Evolutionary conservation across 192 early-diverging fungal species (phyloP).

Genomic region (Backusella psychrophila): DNA sequence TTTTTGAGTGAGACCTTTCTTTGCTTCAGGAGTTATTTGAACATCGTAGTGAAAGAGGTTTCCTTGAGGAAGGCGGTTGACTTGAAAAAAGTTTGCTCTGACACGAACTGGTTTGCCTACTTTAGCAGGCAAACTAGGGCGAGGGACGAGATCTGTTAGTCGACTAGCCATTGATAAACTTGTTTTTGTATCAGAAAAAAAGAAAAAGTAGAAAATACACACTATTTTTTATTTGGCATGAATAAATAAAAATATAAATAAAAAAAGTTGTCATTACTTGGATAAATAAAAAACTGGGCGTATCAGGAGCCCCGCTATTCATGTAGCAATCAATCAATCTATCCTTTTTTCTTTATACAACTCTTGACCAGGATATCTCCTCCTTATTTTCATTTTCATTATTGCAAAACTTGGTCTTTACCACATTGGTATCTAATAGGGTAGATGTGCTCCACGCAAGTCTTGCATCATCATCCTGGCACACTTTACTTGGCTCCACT

Average conservation of each 20-base stretch:
- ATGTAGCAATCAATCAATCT: not conserved
- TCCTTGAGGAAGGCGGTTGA: constrained; percentile 60
- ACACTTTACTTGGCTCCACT: constrained; percentile 29
- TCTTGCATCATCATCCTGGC: not conserved
- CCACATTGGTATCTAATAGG: not conserved
- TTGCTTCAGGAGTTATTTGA: constrained; percentile 60
- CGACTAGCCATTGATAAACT: constrained; percentile 2
- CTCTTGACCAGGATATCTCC: constrained; percentile 44
- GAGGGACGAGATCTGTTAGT: constrained; percentile 45
- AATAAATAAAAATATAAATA: not conserved
- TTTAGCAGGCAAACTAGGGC: constrained; percentile 40
- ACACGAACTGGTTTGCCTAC: constrained; percentile 46
- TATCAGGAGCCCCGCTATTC: too few relatives aligned
- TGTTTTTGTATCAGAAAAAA: too few relatives aligned
- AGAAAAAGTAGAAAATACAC: too few relatives aligned
- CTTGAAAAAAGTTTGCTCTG: constrained; percentile 73
- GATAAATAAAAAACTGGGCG: not conserved
- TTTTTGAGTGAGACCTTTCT: not conserved
- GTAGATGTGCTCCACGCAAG: not conserved
- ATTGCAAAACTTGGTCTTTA: not conserved
- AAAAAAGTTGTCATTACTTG: too few relatives aligned
- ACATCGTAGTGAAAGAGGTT: constrained; percentile 91
- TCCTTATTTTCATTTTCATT: constrained; percentile 34
- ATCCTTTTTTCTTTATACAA: constrained; percentile 1
- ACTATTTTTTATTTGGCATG: too few relatives aligned